Base-by-base conservation (phyloP, 2,329 filamentous ascomycete genomes). In the Cladophialophora yegresii region DNA sequence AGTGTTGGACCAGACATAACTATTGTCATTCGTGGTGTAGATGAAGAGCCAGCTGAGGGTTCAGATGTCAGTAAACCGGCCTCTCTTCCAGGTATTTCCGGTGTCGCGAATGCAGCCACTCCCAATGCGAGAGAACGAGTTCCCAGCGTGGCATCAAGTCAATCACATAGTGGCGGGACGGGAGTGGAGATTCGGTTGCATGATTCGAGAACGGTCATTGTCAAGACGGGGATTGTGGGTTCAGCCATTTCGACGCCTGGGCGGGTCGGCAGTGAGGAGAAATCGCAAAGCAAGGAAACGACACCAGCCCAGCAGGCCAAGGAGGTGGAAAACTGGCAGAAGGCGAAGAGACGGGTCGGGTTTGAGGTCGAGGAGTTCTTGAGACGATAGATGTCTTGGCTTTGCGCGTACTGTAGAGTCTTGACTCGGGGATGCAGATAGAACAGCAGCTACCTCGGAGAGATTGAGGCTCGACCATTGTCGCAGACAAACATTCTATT, bases 331-430 rank as follows among this genome's bases (percentile, higher is more conserved):
- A 78, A 28, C 74, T 91, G 68, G 87, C 88, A 91, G 75, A 88
- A 85, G 72, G 87, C 87, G 10, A 82, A 92, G 75, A 83, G 92
- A 64, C 82, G 92, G 67, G 79, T 96, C 56, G 89, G 87, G 1
- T 97, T 97, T 77, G 93, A 97, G 79, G 87, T 97, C 68, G 85
- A 90, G 61, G 93, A 97, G 77, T 96, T 76, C 65, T 72, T 81
- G 69, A 76, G 77, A 26, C 74, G 76, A 69, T 80, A 50, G 58
- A 89, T 7, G 13, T 5, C 36, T 6, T 40, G 36, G 36, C 12
- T 5, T 16, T 13, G 1, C 13, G 16, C 13, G 13, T 43, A 28
- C 26, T 28, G 26, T 3, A 43, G 36, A n/a, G 8, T 43, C 16
- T 43, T 43, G 36, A n/a, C n/a, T n/a, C 36, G 36, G 7, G 6